Conservation (phyloP, 768 basidiomycete genomes). For the Tricholoma bakamatsutake region DNA sequence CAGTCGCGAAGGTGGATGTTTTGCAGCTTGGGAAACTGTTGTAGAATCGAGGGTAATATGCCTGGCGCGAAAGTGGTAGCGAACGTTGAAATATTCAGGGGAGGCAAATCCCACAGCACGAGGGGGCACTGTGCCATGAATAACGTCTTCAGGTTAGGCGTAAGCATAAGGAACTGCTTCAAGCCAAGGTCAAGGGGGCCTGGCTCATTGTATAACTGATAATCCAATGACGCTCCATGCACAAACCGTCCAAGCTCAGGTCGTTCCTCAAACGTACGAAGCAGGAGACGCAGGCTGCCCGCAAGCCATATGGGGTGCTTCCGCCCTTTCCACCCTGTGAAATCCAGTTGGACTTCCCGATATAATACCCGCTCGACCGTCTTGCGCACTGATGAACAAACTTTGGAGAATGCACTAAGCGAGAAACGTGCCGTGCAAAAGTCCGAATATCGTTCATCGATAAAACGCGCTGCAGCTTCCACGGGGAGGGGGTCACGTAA, state of each 20-base stretch:
- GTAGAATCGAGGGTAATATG: constrained; percentile 21
- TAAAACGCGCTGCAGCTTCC: constrained; percentile 20
- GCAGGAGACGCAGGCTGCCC: constrained; percentile 20
- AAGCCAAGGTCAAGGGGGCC: constrained; percentile 17
- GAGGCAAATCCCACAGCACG: constrained; percentile 20
- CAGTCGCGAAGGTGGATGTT: constrained; percentile 24
- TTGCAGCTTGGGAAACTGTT: constrained; percentile 16
- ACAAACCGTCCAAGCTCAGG: constrained; percentile 20
- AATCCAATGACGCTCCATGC: constrained; percentile 20
- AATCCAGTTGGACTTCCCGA: constrained; percentile 23
- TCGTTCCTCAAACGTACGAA: constrained; percentile 20
- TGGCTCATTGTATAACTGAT: constrained; percentile 17
- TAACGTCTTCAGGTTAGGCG: constrained; percentile 20
- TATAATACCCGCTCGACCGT: constrained; percentile 23
- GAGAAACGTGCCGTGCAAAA: constrained; percentile 20
- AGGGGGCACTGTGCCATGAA: constrained; percentile 24
- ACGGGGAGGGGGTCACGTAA: constrained; percentile 14
- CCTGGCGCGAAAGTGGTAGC: constrained; percentile 23
- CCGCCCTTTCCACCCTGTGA: constrained; percentile 25
- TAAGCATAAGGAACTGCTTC: constrained; percentile 16
- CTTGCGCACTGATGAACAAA: constrained; percentile 15
- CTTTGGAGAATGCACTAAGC: constrained; percentile 19
- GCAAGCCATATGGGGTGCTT: constrained; percentile 25
- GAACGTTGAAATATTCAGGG: constrained; percentile 16
- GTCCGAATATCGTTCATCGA: constrained; percentile 22